Percentiles rank a stretch among this genome's conserved stretches.
Conservation (phyloP, 2,329 filamentous ascomycete species). For the Fusarium sp. region DNA sequence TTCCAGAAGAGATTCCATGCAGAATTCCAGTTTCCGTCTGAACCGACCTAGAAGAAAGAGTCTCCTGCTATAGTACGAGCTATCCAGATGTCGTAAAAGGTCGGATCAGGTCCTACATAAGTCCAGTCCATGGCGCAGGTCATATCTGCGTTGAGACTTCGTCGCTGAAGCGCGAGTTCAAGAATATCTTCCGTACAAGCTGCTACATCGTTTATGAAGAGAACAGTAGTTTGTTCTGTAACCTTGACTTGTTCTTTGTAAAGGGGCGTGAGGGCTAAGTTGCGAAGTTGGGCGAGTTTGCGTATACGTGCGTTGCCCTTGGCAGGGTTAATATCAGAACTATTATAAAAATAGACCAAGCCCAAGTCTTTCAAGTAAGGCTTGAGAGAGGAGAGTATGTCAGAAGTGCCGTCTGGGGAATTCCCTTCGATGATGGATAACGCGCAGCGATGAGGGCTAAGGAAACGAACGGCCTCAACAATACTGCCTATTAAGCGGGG, state of each 20-base stretch:
- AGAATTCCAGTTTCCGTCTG: constrained; percentile 60
- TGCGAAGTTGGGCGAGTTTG: constrained; percentile 62
- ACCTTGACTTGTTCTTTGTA: constrained; percentile 42
- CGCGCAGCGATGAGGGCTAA: constrained; percentile 62
- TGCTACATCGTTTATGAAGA: constrained; percentile 67
- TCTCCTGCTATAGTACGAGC: constrained; percentile 64
- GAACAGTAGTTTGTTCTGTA: constrained; percentile 54
- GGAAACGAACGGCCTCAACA: constrained; percentile 59
- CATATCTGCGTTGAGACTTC: constrained; percentile 61
- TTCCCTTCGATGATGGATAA: constrained; percentile 67
- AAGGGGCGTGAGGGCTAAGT: constrained; percentile 62
- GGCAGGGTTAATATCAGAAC: constrained; percentile 57
- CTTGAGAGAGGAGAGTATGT: constrained; percentile 58
- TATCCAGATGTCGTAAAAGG: constrained; percentile 69
- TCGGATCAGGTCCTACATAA: constrained; percentile 55
- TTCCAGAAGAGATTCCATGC: constrained; percentile 64
- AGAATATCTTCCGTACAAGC: constrained; percentile 66
- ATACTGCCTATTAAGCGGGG: constrained; percentile 64
- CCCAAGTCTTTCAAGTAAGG: constrained; percentile 53
- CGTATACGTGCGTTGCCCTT: constrained; percentile 56
- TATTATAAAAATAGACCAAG: constrained; percentile 55
- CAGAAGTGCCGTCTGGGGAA: constrained; percentile 64
- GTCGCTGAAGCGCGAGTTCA: constrained; percentile 63
- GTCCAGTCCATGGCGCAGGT: constrained; percentile 70
- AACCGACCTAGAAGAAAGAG: constrained; percentile 64